These are phyloP conservation scores for Pseudomicrostroma phylloplanum DNA, from an alignment of 1,284 basidiomycete genomes.

Conservation along the genomic window DNA sequence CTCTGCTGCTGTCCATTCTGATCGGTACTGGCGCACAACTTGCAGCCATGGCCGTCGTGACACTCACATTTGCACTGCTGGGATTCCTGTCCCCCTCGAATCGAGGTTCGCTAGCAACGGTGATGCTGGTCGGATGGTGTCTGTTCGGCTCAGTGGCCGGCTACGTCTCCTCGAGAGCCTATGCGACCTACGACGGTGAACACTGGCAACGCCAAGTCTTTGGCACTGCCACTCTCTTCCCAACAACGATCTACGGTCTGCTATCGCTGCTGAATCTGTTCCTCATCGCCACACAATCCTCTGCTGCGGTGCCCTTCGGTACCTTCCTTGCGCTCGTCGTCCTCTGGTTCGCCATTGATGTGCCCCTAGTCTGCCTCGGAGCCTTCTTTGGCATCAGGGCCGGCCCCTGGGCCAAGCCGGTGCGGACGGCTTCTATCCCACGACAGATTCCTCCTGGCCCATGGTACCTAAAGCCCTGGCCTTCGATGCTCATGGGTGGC, in stretches of 20 bases:
- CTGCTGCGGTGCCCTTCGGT: slow-evolving; percentile 93
- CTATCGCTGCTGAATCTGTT: slow-evolving; percentile 45
- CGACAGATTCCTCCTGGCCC: slow-evolving; percentile 51
- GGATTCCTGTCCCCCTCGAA: slow-evolving; percentile 97
- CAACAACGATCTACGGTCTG: slow-evolving; percentile 60
- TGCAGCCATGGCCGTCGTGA: slow-evolving; percentile 79
- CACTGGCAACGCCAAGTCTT: slow-evolving; percentile 77
- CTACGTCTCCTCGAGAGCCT: slow-evolving; percentile 78
- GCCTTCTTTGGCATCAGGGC: slow-evolving; percentile 72
- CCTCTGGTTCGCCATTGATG: slow-evolving; percentile 93
- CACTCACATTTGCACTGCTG: slow-evolving; percentile 90
- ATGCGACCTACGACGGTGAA: slow-evolving; percentile 73
- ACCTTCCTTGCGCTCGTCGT: slow-evolving; percentile 78
- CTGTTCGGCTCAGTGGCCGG: slow-evolving; percentile 86
- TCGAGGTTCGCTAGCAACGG: slow-evolving; percentile 84
- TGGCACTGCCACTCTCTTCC: slow-evolving; percentile 78
- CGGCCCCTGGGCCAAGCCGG: slow-evolving; percentile 77
- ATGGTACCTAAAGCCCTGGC: slow-evolving; percentile 56
- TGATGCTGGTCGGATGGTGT: slow-evolving; percentile 94
- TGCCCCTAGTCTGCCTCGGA: slow-evolving; percentile 62
- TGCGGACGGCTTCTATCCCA: slow-evolving; percentile 85
- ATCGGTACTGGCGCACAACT: slow-evolving; percentile 87
- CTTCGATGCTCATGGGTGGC: slow-evolving; percentile 73
- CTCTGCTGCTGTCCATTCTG: slow-evolving; percentile 71
- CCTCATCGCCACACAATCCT: slow-evolving; percentile 73